These are phyloP conservation scores for Phytophthora quininea DNA, from an alignment of 352 stramenopile genomes.

Conservation along the genomic window DNA sequence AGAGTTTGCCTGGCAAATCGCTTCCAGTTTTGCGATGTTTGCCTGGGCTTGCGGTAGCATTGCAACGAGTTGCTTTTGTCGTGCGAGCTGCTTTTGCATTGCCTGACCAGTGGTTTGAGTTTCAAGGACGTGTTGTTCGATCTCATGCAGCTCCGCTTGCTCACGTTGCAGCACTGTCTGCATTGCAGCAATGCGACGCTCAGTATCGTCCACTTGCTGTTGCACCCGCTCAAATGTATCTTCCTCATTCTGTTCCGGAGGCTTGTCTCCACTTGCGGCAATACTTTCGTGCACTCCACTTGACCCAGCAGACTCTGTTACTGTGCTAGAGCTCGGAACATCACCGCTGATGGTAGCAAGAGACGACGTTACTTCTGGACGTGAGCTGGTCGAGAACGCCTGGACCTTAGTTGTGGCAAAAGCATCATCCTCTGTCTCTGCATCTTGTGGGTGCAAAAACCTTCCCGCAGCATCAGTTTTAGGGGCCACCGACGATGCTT, in stretches of 20 bases:
- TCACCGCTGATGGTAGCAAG: not conserved
- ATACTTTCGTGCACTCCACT: slow-evolving; percentile 5
- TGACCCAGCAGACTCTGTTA: slow-evolving; percentile 2
- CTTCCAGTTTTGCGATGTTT: slow-evolving; percentile 77
- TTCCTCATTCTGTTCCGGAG: slow-evolving; percentile 14
- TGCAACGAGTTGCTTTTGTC: slow-evolving; percentile 57
- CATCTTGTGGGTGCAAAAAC: slow-evolving; percentile 16
- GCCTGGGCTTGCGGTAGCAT: slow-evolving; percentile 69
- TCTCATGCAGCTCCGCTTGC: slow-evolving; percentile 26
- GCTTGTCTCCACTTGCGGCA: not conserved
- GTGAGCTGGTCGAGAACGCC: slow-evolving; percentile 14
- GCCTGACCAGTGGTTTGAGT: slow-evolving; percentile 31
- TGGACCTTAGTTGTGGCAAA: slow-evolving; percentile 21
- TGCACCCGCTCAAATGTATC: slow-evolving; percentile 40
- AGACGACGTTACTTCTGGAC: slow-evolving; percentile 15
- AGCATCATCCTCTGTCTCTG: slow-evolving; percentile 17
- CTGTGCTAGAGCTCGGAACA: not conserved
- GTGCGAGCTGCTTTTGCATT: slow-evolving; percentile 57
- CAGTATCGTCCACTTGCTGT: slow-evolving; percentile 35
- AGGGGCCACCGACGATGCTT: not conserved
- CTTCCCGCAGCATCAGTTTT: not conserved
- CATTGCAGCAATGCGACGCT: slow-evolving; percentile 50
- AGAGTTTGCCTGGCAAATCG: slow-evolving; percentile 57
- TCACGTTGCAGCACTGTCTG: slow-evolving; percentile 44
- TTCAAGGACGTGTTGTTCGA: slow-evolving; percentile 44